Percentiles rank a stretch among this genome's conserved stretches.
Evolutionary conservation across 106 monocot species (phyloP).

Genomic region (Allium cepa): DNA sequence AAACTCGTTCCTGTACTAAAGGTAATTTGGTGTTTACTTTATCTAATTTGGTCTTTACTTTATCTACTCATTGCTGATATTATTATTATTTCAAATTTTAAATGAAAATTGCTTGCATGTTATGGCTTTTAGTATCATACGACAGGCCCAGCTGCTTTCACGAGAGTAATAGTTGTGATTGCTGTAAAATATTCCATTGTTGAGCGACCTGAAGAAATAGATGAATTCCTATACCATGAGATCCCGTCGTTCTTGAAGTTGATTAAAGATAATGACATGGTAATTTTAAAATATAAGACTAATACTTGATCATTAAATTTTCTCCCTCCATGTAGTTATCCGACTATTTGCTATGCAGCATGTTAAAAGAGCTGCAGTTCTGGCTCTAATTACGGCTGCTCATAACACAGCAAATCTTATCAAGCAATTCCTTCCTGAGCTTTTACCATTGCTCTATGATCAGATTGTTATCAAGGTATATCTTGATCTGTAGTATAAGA

Average conservation of each 20-base stretch:
- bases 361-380: slow-evolving; percentile 91
- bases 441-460: slow-evolving; percentile 89
- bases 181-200: too few relatives aligned
- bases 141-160: too few relatives aligned
- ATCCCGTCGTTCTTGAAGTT: slow-evolving; percentile 88
- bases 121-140: too few relatives aligned
- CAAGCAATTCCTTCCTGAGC: slow-evolving; percentile 87
- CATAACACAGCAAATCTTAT: slow-evolving; percentile 95
- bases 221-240: slow-evolving; percentile 76
- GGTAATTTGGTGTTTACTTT: slow-evolving; percentile 43
- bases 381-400: too few relatives aligned
- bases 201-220: slow-evolving; percentile 88
- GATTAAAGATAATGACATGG: slow-evolving; percentile 86
- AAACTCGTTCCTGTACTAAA: slow-evolving; percentile 84
- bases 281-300: slow-evolving; percentile 17
- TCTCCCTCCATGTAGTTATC: not conserved
- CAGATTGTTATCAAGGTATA: slow-evolving; percentile 90
- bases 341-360: slow-evolving; percentile 39
- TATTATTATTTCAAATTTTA: too few relatives aligned
- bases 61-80: too few relatives aligned
- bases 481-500: not conserved
- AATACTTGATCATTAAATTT: too few relatives aligned
- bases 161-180: too few relatives aligned
- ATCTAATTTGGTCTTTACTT: too few relatives aligned
- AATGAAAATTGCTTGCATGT: too few relatives aligned